A percentile compares a stretch with the other conserved stretches of the same genome.
Conservation (phyloP, 148 eudicot species). For the Diospyros kaki region DNA sequence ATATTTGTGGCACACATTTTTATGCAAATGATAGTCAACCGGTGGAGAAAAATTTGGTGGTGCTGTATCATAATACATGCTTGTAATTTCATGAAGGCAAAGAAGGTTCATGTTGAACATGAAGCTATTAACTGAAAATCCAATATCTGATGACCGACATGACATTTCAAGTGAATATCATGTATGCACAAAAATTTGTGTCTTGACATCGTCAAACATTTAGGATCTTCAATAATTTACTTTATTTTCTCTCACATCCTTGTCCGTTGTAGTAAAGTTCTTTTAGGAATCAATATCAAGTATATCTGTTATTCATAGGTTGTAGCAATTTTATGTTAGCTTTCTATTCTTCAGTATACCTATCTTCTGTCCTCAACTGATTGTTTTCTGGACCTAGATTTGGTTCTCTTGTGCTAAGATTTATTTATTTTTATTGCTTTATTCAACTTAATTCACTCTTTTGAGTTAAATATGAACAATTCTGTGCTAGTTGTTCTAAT, state of each 20-base stretch:
- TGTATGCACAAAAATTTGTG: neutral
- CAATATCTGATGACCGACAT: neutral
- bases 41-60: neutral
- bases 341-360: neutral
- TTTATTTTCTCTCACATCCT: neutral
- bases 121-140: neutral
- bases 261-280: neutral
- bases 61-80: neutral
- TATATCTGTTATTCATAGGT: neutral
- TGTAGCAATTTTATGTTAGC: neutral
- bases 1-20: neutral
- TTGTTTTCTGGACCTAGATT: neutral
- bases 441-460: neutral
- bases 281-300: neutral
- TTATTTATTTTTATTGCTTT: neutral
- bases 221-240: neutral
- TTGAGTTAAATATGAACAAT: neutral
- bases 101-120: neutral
- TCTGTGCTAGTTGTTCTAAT: conserved; percentile 8
- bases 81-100: neutral
- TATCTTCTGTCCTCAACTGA: neutral
- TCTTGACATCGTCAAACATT: neutral
- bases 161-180: neutral
- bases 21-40: neutral
- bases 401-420: neutral